Percentiles rank a stretch among this genome's conserved stretches.
phyloP scores from a whole-genome alignment of 208 protist species.

The Wallacemonas rigidus region DNA sequence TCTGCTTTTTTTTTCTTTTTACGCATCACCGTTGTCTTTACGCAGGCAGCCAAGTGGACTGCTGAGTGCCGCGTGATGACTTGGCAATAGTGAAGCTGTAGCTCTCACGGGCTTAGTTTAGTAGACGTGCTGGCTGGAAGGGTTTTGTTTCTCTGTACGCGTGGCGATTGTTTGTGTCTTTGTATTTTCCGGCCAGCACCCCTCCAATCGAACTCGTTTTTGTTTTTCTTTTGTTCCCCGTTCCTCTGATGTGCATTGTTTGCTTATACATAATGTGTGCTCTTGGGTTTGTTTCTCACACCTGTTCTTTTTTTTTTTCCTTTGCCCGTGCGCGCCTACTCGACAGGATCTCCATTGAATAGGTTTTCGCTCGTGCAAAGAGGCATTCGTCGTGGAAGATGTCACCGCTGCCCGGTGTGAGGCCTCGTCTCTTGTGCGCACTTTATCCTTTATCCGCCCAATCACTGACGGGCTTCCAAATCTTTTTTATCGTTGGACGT shows the following conservation, averaged over 20 bases:
- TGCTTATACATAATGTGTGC: not conserved
- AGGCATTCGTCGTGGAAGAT: no score
- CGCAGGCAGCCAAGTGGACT: not conserved
- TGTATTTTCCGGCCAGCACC: not conserved
- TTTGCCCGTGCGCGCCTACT: not conserved
- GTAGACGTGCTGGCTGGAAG: not conserved
- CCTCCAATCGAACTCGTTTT: slow-evolving; percentile 4
- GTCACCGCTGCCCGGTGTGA: no score
- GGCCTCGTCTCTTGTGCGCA: no score
- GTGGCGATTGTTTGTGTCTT: not conserved
- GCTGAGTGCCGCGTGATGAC: not conserved
- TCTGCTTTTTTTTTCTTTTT: slow-evolving; percentile 26
- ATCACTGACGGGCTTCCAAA: no score
- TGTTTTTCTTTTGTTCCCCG: not conserved
- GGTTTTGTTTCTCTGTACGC: not conserved
- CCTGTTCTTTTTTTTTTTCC: slow-evolving; percentile 8
- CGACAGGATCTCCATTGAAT: no score
- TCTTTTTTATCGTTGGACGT: no score
- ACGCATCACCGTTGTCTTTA: not conserved
- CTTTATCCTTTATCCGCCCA: no score
- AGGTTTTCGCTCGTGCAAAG: no score
- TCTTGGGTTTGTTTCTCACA: not conserved
- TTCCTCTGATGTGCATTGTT: not conserved
- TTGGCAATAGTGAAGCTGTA: not conserved
- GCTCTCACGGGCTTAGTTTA: not conserved